Evolutionary conservation across 2,329 filamentous ascomycete species (phyloP), one percentile per base, ranked within the genome.

Genomic region (Fusarium globosum): DNA sequence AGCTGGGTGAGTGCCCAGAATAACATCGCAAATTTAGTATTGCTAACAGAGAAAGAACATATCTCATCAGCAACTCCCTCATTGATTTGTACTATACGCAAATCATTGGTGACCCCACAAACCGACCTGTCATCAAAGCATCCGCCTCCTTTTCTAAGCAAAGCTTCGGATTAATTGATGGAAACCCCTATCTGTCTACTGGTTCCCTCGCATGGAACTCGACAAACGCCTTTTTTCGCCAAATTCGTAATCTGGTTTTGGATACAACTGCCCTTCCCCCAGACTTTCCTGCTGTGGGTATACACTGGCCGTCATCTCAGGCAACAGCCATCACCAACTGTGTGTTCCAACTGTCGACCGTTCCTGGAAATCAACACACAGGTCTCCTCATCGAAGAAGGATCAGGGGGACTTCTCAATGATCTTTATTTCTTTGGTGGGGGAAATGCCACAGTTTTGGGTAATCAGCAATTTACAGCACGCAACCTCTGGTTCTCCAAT

Each of bases 31-130:
- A 18, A 58, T 65, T 14, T 33, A 65, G 18, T 35, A 18, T 61
- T 33, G 28, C 73, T 64, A 70, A 66, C 36, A 15, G 12, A 14
- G 8, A 6, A 39, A 83, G 82, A 49, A 95, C 91, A 6, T 96
- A 96, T 78, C 77, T 91, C 10, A 90, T 96, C 69, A 92, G 89
- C 57, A 87, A 85, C 71, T 92, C 93, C 11, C 90, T 96, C 68
- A 82, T 93, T 46, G 90, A 93, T 79, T 91, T 91, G 82, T 96
- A 95, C 83, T 94, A 94, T 80, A 95, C 93, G 3, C 92, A 94
- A 80, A 86, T 96, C 69, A 87, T 95, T 36, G 93, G 93, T 45
- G 92, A 95, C 80, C 89, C 92, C 15, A 86, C 84, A 26, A 81
- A 87, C 70, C 85, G 88, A 64, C 84, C 92, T 11, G 85, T 86